A percentile compares a stretch with the other conserved stretches of the same genome.
These are phyloP conservation scores for Colletotrichum abscissum DNA, from an alignment of 2,329 filamentous ascomycete species.

Conservation along the genomic window DNA sequence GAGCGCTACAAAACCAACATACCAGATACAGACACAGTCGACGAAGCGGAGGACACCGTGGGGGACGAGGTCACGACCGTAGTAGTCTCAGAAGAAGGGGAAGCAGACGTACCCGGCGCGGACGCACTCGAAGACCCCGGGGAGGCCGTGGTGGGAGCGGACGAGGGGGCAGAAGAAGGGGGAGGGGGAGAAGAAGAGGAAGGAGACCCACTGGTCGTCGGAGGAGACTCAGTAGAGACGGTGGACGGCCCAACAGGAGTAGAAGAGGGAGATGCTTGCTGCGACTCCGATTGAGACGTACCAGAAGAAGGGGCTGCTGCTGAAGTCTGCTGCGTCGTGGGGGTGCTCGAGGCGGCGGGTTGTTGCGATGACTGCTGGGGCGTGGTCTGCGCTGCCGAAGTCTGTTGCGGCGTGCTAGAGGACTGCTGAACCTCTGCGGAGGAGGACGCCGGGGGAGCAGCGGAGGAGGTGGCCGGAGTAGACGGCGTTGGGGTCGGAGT, in stretches of 20 bases:
- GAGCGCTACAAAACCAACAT: constrained; percentile 34
- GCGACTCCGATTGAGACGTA: constrained; percentile 36
- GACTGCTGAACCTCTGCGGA: constrained; percentile 14
- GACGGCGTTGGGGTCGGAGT: constrained; percentile 38
- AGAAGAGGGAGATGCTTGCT: constrained; percentile 39
- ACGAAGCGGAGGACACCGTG: constrained; percentile 22
- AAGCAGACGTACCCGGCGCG: constrained; percentile 37
- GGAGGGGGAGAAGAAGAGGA: constrained; percentile 39
- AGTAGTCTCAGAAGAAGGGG: constrained; percentile 35
- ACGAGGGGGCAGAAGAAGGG: constrained; percentile 42
- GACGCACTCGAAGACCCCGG: constrained; percentile 34
- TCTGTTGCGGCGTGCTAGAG: constrained; percentile 28
- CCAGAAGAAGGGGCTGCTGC: constrained; percentile 44
- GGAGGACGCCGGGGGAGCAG: constrained; percentile 23
- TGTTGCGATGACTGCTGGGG: constrained; percentile 31
- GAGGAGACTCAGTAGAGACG: constrained; percentile 34
- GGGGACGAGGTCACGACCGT: constrained; percentile 34
- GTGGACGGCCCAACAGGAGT: constrained; percentile 45
- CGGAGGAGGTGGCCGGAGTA: constrained; percentile 23
- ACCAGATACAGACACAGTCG: constrained; percentile 29
- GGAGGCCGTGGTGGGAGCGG: constrained; percentile 37
- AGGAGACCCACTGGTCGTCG: constrained; percentile 36
- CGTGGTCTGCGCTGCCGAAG: constrained; percentile 19
- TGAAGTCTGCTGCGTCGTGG: constrained; percentile 41
- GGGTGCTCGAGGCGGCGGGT: constrained; percentile 24